Base-by-base conservation (phyloP, 208 protist species). In the Wallacemonas sp. region DNA sequence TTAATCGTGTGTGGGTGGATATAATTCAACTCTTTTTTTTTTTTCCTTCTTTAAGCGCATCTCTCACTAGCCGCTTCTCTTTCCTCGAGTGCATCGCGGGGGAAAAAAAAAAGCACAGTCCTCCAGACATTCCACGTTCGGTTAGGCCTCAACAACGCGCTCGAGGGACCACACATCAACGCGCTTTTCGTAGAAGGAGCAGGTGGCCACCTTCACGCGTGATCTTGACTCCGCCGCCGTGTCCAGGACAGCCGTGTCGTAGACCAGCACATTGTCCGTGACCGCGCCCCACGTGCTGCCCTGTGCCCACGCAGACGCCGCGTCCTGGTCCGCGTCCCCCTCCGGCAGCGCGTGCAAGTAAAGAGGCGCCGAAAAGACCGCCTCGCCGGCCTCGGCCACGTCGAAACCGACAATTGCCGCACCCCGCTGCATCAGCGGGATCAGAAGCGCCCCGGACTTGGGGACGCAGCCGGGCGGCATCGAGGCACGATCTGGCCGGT, bases 351-450 rank as follows among this genome's bases (percentile, higher is more conserved):
- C 26, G 39, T 49, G 76, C 49, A 44, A 72, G 55, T 70, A 66
- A 10, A 50, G 44, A 18, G 48, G 68, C 23, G 3, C 57, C 10
- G 2, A 74, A 61, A 92, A 92, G 0, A 86, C 77, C 12, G 74
- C 65, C 29, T 63, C 73, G 22, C 44, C 73, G 2, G 76, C 23
- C 18, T 39, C 61, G 32, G 1, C 52, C 48, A 81, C 66, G 52
- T 88, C 68, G 76, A 92, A 92, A 11, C 64, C 70, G 52, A 93
- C 61, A 42, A 92, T 46, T 20, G 81, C 90, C n/a, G 87, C 85
- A 1, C 90, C 90, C 29, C 87, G 70, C 61, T 96, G 90, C 90
- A 96, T 96, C 32, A 93, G 74, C 46, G 90, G 90, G 52, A 95
- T 55, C 38, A 87, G 63, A 20, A 95, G 74, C 20, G 70, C 59